Evolutionary conservation across 2,329 filamentous ascomycete genomes (phyloP).

Genomic region (Cladosporium sp.): DNA sequence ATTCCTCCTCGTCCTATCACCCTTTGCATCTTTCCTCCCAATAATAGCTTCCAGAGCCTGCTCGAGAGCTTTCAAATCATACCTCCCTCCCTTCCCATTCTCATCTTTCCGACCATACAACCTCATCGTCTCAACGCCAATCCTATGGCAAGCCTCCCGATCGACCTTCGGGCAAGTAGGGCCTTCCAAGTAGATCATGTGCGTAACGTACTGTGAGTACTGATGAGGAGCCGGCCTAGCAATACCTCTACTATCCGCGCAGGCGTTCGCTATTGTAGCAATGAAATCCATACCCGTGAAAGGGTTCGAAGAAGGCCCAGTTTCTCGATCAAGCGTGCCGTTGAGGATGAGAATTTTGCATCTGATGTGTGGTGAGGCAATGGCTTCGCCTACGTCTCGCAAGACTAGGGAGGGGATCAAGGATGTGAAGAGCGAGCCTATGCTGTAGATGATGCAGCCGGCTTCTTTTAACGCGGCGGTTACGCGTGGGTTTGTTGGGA

Average conservation of each 20-base stretch:
- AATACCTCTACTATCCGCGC: slow-evolving; percentile 58
- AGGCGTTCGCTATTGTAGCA: slow-evolving; percentile 69
- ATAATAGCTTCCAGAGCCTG: slow-evolving; percentile 75
- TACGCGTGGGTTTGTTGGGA: slow-evolving; percentile 76
- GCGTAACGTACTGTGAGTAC: slow-evolving; percentile 69
- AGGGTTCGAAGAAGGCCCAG: slow-evolving; percentile 60
- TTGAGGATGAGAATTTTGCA: slow-evolving; percentile 84
- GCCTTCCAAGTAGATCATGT: slow-evolving; percentile 74
- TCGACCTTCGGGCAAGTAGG: slow-evolving; percentile 67
- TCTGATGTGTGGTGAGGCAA: slow-evolving; percentile 46
- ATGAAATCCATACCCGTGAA: slow-evolving; percentile 80
- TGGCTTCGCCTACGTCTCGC: slow-evolving; percentile 64
- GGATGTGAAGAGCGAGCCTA: slow-evolving; percentile 89
- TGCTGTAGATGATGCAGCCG: slow-evolving; percentile 76
- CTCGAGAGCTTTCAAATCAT: slow-evolving; percentile 69
- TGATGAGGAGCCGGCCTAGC: slow-evolving; percentile 34
- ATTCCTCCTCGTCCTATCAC: slow-evolving; percentile 51
- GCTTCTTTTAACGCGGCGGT: slow-evolving; percentile 61
- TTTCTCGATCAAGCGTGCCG: slow-evolving; percentile 78
- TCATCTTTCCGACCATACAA: slow-evolving; percentile 62
- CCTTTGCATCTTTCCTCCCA: slow-evolving; percentile 54
- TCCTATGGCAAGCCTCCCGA: slow-evolving; percentile 52
- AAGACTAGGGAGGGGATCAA: slow-evolving; percentile 79
- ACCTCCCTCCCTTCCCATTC: slow-evolving; percentile 54
- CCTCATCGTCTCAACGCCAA: slow-evolving; percentile 73